Evolutionary conservation across 345 rosid genomes (phyloP).

Genomic region (Eucalyptus sp.): DNA sequence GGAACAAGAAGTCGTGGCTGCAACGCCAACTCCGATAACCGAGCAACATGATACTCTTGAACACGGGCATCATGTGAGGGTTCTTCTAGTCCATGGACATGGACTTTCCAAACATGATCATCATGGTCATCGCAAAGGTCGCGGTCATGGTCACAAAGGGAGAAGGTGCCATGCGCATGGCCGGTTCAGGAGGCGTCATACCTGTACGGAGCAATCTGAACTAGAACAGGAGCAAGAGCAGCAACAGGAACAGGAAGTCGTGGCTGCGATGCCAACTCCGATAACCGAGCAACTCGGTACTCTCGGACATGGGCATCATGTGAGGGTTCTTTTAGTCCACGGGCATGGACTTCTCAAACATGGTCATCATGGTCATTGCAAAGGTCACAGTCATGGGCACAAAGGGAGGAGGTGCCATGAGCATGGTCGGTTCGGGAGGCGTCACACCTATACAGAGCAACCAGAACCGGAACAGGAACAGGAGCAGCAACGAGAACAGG

Average conservation of each 20-base stretch:
- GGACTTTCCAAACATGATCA: background rate
- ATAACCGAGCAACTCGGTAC: background rate
- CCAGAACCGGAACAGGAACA: no score
- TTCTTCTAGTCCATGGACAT: background rate
- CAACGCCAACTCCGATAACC: background rate
- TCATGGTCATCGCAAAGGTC: background rate
- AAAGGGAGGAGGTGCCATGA: no score
- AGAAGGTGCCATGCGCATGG: background rate
- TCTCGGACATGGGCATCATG: background rate
- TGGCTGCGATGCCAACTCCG: background rate
- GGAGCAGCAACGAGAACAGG: no score
- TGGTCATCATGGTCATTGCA: no score
- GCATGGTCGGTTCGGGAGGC: no score
- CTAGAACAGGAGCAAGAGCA: background rate
- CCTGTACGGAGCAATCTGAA: background rate
- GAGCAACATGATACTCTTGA: background rate
- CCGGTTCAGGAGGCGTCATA: background rate
- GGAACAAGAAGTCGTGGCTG: background rate
- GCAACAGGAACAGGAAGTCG: background rate
- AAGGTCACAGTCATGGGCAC: no score
- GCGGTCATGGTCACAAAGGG: background rate
- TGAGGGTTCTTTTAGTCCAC: no score
- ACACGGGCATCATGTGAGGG: background rate
- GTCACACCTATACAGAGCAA: no score
- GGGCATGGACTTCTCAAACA: no score